phyloP scores from a whole-genome alignment of 192 early-diverging fungal genomes.

The Backusella sp. region DNA sequence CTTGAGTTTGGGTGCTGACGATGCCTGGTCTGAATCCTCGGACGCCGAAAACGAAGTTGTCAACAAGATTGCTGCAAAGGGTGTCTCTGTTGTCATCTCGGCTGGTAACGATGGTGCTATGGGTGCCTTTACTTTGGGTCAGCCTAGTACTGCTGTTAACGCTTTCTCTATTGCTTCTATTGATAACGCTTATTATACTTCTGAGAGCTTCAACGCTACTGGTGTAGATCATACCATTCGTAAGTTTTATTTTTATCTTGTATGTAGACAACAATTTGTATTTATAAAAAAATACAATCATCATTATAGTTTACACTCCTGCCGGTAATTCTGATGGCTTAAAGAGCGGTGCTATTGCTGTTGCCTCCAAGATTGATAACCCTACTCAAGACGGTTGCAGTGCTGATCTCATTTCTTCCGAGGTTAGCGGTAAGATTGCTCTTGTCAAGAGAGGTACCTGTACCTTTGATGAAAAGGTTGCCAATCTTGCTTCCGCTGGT shows the following conservation, averaged over 20 bases:
- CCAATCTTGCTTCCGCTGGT: constrained; percentile 54
- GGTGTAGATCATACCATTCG: no score
- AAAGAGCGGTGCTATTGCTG: constrained; percentile 37
- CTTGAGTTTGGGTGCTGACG: constrained; percentile 74
- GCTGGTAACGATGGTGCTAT: constrained; percentile 64
- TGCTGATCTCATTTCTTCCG: constrained; percentile 32
- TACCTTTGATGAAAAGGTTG: constrained; percentile 63
- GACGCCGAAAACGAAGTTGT: constrained; percentile 58
- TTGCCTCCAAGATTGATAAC: constrained; percentile 39
- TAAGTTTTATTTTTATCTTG: no score
- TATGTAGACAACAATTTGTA: no score
- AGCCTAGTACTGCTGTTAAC: constrained; percentile 55
- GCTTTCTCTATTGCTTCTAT: constrained; percentile 60
- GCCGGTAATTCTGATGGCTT: neutral
- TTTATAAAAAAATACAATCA: neutral
- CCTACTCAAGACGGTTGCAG: constrained; percentile 56
- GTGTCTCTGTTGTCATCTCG: constrained; percentile 51
- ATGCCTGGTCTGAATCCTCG: constrained; percentile 50
- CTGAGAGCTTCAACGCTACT: constrained; percentile 6
- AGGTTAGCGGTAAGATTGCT: constrained; percentile 52
- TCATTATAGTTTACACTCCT: neutral
- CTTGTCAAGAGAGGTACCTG: constrained; percentile 75
- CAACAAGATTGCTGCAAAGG: constrained; percentile 39
- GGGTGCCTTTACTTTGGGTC: constrained; percentile 55
- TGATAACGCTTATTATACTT: constrained; percentile 42